phyloP scores from a whole-genome alignment of 169 alveolate genomes.

The Plasmodium sp. region DNA sequence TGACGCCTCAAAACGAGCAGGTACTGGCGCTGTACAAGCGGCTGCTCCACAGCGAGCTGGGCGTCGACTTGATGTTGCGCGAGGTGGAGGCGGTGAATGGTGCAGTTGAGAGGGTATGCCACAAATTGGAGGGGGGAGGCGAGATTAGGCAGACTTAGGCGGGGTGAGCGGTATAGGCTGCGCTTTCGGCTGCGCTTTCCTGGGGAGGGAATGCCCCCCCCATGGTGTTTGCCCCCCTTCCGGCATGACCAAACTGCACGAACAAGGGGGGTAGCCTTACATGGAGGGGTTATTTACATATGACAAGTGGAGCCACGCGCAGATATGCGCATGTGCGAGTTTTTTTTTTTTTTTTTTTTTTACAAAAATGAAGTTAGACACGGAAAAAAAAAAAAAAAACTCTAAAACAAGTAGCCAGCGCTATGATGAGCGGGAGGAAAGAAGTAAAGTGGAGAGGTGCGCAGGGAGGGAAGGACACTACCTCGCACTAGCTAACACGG shows the following conservation, averaged over 20 bases:
- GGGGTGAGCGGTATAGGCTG: neutral
- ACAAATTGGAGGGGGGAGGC: neutral
- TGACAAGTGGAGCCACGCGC: neutral
- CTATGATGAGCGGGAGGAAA: neutral
- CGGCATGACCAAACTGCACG: too few species aligned
- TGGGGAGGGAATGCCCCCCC: neutral
- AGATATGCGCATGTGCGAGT: neutral
- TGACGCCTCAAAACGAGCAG: constrained; percentile 19
- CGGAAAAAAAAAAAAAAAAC: neutral
- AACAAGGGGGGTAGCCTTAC: neutral
- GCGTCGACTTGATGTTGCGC: neutral
- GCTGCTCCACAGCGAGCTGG: constrained; percentile 15
- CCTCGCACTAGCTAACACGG: neutral
- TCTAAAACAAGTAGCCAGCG: neutral
- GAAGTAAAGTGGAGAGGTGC: neutral
- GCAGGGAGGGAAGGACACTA: neutral
- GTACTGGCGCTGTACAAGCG: constrained; percentile 6
- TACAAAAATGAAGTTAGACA: neutral
- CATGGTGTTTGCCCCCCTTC: neutral
- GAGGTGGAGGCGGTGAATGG: constrained; percentile 16
- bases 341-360: neutral
- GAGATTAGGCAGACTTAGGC: neutral
- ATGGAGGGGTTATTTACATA: neutral
- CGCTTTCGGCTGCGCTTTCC: neutral
- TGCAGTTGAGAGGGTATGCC: neutral